A percentile compares a stretch with the other conserved stretches of the same genome.
Evolutionary conservation across 306 rosid genomes (phyloP).

Genomic region (Clitoria ternatea): DNA sequence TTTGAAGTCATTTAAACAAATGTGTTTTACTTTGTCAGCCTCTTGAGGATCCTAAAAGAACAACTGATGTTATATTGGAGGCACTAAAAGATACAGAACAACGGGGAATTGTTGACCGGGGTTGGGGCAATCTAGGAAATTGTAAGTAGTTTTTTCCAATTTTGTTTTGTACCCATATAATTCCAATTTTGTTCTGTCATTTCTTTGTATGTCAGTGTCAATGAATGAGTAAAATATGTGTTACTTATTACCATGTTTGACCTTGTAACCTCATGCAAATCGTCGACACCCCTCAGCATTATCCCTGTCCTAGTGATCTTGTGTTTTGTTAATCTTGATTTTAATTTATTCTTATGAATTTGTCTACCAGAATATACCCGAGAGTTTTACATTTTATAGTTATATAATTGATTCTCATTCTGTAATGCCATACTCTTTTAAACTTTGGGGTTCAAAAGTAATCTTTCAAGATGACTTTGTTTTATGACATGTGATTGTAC

Average conservation of each 20-base stretch:
- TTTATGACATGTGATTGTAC: neutral
- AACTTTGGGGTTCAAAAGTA: neutral
- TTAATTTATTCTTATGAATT: neutral
- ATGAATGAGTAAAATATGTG: neutral
- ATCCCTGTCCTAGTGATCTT: neutral
- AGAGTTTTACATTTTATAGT: neutral
- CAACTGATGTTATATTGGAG: slow-evolving; percentile 68
- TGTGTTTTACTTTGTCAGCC: slow-evolving; percentile 54
- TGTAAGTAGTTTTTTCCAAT: slow-evolving; percentile 43
- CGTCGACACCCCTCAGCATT: neutral
- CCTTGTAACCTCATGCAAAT: neutral
- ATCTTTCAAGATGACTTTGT: neutral
- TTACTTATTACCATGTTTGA: neutral
- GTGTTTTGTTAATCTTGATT: neutral
- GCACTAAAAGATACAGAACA: slow-evolving; percentile 78
- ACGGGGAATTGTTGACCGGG: slow-evolving; percentile 86
- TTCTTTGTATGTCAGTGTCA: neutral
- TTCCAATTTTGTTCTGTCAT: neutral
- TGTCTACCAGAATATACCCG: neutral
- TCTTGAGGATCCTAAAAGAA: slow-evolving; percentile 73
- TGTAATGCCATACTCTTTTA: neutral
- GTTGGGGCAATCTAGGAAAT: slow-evolving; percentile 93
- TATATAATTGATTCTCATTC: neutral
- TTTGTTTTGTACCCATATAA: neutral
- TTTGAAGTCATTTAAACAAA: slow-evolving; percentile 13